These are phyloP conservation scores for Barbatosphaeria neglecta DNA, from an alignment of 495 filamentous ascomycete genomes.

Conservation along the genomic window DNA sequence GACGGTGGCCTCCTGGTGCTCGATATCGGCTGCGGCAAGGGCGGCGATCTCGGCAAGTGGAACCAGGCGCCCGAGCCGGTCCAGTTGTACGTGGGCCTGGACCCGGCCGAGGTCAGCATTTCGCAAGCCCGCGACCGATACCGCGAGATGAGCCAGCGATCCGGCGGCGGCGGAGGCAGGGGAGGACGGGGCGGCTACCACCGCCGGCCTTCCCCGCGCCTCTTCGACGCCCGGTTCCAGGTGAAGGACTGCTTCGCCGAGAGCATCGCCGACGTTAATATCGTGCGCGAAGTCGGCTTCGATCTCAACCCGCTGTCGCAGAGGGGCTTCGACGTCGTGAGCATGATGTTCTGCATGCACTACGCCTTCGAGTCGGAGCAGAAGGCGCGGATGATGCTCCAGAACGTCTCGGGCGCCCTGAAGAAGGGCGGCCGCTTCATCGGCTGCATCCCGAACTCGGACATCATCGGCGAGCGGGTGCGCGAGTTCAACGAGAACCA, in stretches of 20 bases:
- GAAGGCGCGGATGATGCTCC: conserved; percentile 82
- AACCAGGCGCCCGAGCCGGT: conserved; percentile 75
- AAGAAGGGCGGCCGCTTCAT: conserved; percentile 92
- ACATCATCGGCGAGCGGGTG: conserved; percentile 62
- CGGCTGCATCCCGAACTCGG: conserved; percentile 86
- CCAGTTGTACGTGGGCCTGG: conserved; percentile 81
- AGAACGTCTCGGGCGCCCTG: conserved; percentile 77
- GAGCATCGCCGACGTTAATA: conserved; percentile 61
- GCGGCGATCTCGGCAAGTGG: conserved; percentile 93
- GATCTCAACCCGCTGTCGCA: conserved; percentile 49
- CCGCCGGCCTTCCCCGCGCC: conserved; percentile 30
- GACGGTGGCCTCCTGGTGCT: conserved; percentile 60
- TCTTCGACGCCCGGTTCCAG: conserved; percentile 77
- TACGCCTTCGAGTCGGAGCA: conserved; percentile 91
- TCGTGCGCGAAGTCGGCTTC: conserved; percentile 75
- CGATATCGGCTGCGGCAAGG: conserved; percentile 94
- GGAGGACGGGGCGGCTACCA: conserved; percentile 37
- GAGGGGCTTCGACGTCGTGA: conserved; percentile 88
- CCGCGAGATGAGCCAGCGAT: conserved; percentile 49
- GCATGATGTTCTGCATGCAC: conserved; percentile 99
- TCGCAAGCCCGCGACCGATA: conserved; percentile 82
- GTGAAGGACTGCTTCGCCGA: conserved; percentile 84
- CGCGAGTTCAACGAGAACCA: conserved; percentile 45
- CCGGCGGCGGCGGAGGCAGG: conserved; percentile 50
- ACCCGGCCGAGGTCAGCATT: conserved; percentile 84